Conservation (phyloP, 331 rosid species). For the Acacia concinna region DNA sequence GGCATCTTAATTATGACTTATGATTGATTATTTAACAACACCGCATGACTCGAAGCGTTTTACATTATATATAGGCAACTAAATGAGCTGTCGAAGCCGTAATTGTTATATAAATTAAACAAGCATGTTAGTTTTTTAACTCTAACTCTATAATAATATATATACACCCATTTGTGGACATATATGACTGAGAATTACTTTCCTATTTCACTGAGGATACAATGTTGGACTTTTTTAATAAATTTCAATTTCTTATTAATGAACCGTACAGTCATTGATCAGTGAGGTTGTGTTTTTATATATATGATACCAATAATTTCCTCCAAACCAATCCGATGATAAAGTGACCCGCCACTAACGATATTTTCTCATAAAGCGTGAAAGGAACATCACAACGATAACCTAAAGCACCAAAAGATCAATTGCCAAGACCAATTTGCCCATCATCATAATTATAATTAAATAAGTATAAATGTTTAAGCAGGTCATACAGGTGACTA, state of each 20-base stretch:
- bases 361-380: not conserved
- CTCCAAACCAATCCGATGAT: not conserved
- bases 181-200: not conserved
- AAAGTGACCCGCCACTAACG: not conserved
- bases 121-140: not conserved
- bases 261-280: not conserved
- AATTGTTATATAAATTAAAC: not conserved
- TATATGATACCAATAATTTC: not conserved
- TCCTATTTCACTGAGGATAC: not conserved
- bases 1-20: slow-evolving; percentile 6
- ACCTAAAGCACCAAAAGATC: not conserved
- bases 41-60: not conserved
- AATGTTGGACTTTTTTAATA: not conserved
- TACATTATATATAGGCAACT: not conserved
- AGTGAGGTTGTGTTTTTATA: not conserved
- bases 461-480: not conserved
- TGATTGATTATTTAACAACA: not conserved
- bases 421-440: not conserved
- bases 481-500: not conserved
- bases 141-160: not conserved
- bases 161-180: not conserved
- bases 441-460: not conserved
- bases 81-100: no score
- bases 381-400: not conserved
- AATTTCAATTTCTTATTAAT: not conserved